Evolutionary conservation across 768 basidiomycete species (phyloP).

Genomic region (Lentinus tigrinus): DNA sequence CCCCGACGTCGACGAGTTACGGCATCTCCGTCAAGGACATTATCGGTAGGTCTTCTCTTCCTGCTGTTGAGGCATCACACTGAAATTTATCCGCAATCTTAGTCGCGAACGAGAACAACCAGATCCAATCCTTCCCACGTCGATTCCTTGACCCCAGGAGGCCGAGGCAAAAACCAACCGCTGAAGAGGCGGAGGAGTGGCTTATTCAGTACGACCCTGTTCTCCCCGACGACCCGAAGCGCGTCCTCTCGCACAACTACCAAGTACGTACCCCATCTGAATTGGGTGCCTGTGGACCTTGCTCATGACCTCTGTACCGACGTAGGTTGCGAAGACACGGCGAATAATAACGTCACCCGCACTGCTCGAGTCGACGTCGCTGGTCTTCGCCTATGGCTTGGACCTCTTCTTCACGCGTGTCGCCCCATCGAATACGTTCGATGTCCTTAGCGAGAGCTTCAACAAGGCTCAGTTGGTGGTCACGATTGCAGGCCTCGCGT

Average conservation of each 20-base stretch:
- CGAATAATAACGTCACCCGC: slow-evolving; percentile 78
- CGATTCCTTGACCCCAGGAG: slow-evolving; percentile 81
- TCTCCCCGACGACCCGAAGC: slow-evolving; percentile 63
- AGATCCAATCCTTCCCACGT: slow-evolving; percentile 73
- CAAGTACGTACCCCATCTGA: slow-evolving; percentile 37
- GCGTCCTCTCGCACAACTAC: slow-evolving; percentile 56
- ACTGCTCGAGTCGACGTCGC: slow-evolving; percentile 86
- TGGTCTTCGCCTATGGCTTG: slow-evolving; percentile 83
- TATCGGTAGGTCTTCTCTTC: slow-evolving; percentile 54
- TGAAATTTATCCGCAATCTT: neutral
- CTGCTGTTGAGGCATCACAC: neutral
- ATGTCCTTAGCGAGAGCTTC: slow-evolving; percentile 87
- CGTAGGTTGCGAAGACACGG: slow-evolving; percentile 68
- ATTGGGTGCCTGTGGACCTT: neutral
- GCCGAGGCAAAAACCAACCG: slow-evolving; percentile 72
- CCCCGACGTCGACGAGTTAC: slow-evolving; percentile 80
- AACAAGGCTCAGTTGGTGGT: slow-evolving; percentile 90
- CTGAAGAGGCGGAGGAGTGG: slow-evolving; percentile 80
- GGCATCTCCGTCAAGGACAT: slow-evolving; percentile 87
- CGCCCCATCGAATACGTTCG: slow-evolving; percentile 87
- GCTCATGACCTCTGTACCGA: neutral
- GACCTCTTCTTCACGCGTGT: slow-evolving; percentile 88
- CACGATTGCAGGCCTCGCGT: slow-evolving; percentile 68
- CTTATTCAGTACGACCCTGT: slow-evolving; percentile 84
- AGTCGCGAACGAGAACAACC: slow-evolving; percentile 79